Base-by-base conservation (phyloP, 345 rosid species). In the Fremontodendron californicum region DNA sequence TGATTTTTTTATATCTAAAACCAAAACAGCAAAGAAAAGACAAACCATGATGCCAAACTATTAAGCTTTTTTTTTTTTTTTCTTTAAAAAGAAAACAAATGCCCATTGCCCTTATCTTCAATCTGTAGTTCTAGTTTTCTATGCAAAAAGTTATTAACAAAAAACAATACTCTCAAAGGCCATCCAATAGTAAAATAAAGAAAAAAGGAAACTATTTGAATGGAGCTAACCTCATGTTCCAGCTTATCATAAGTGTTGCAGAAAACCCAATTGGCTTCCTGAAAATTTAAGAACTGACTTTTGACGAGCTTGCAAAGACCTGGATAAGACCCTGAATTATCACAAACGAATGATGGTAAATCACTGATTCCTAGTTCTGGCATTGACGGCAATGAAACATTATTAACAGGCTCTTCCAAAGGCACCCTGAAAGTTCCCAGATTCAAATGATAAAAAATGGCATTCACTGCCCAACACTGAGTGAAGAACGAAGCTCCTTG, bases 401-500 rank as follows among this genome's bases (percentile, higher is more conserved):
- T n/a, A n/a, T n/a, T n/a, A 25, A 76, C 74, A 61, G 82, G 65
- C 1, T 25, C 65, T 23, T 84, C 79, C 29, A 69, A 6, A 9
- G 84, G 86, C 11, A 79, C n/a, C 23, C 73, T 58, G 46, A 76
- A 70, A 0, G 67, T 65, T 33, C 88, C 87, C 48, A 60, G 64
- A 4, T 23, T 2, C 23, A 76, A 75, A 81, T 86, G 86, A 61
- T 80, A 81, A 78, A 85, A 90, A 15, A 87, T 51, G 31, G 74
- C 71, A 48, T 69, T 39, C 58, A 90, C 91, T 7, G 86, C 81
- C 83, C 86, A 86, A 37, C 81, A 78, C 37, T 88, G 88, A 37
- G 91, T 90, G 82, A 83, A 86, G n/a, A 90, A 85, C 0, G 63
- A 62, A 69, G 84, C 89, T 71, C 82, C 90, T 0, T 5, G 49